Evolutionary conservation across 2,329 filamentous ascomycete genomes (phyloP).

Genomic region (Penicillium sp.): DNA sequence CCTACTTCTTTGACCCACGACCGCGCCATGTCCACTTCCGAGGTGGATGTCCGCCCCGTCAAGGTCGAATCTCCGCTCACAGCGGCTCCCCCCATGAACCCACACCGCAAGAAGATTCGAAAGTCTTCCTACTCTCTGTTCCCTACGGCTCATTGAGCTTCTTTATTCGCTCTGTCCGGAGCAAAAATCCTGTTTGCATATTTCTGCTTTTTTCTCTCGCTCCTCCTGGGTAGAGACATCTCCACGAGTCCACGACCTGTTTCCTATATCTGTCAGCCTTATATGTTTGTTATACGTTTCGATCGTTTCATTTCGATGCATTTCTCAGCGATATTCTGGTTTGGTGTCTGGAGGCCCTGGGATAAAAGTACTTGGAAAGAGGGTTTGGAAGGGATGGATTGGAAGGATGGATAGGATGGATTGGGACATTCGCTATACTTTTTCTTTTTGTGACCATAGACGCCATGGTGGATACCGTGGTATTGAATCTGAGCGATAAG

Average conservation of each 20-base stretch:
- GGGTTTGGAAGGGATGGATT: constrained; percentile 13
- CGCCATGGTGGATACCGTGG: background rate
- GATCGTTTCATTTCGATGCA: constrained; percentile 14
- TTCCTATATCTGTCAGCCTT: constrained; percentile 9
- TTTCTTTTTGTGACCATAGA: constrained; percentile 15
- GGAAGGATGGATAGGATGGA: constrained; percentile 17
- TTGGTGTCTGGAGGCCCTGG: constrained; percentile 22
- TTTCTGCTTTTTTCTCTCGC: constrained; percentile 9
- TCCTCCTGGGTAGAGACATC: constrained; percentile 13
- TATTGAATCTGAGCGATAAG: constrained; percentile 1
- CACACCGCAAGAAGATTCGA: constrained; percentile 34
- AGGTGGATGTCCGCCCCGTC: constrained; percentile 24
- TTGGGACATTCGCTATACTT: constrained; percentile 20
- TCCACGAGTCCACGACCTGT: constrained; percentile 29
- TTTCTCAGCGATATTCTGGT: constrained; percentile 26
- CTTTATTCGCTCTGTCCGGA: constrained; percentile 3
- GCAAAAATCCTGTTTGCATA: constrained; percentile 13
- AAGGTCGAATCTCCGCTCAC: constrained; percentile 21
- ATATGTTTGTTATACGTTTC: background rate
- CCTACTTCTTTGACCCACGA: constrained; percentile 29
- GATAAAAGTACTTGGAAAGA: constrained; percentile 15
- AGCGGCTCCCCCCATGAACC: constrained; percentile 26
- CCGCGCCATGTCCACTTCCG: constrained; percentile 36
- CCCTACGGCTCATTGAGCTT: constrained; percentile 22
- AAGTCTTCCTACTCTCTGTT: constrained; percentile 45